These are phyloP conservation scores for Pseudogymnoascus sp. DNA, from an alignment of 2,329 filamentous ascomycete species.

Conservation along the genomic window DNA sequence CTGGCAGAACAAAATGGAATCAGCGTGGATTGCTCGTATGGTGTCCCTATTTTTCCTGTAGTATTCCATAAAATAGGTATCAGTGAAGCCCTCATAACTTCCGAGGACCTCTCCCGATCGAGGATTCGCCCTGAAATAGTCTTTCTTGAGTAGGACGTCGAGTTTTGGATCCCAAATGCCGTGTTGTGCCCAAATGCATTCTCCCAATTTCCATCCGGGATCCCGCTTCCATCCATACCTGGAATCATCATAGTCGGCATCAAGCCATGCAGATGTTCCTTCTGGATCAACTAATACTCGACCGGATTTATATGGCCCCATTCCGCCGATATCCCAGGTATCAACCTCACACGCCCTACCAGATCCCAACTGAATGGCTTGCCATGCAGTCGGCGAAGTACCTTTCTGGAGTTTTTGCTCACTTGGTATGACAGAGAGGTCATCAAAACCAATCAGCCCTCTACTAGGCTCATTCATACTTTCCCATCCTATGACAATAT, in stretches of 20 bases:
- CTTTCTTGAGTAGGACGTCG: conserved; percentile 70
- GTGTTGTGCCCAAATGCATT: conserved; percentile 95
- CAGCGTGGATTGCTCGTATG: conserved; percentile 68
- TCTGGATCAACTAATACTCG: conserved; percentile 78
- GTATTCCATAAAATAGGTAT: conserved; percentile 83
- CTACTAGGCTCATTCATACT: conserved; percentile 92
- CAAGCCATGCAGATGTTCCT: conserved; percentile 78
- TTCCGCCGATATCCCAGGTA: conserved; percentile 86
- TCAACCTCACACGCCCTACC: conserved; percentile 85
- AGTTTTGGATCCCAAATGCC: conserved; percentile 83
- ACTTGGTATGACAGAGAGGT: conserved; percentile 72
- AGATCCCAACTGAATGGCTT: conserved; percentile 85
- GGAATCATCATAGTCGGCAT: conserved; percentile 73
- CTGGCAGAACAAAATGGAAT: conserved; percentile 84
- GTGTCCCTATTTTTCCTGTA: conserved; percentile 70
- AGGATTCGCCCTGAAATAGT: conserved; percentile 82
- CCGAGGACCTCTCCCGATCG: conserved; percentile 65
- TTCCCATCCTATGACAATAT: conserved; percentile 91
- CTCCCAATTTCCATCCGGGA: conserved; percentile 81
- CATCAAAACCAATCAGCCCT: conserved; percentile 75
- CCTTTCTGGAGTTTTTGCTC: conserved; percentile 91
- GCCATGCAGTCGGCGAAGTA: conserved; percentile 88
- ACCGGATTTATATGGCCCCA: conserved; percentile 88
- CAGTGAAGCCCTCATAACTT: conserved; percentile 73
- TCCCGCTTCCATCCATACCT: conserved; percentile 88